phyloP scores from a whole-genome alignment of 1,284 basidiomycete genomes.

The Rhodotorula glutinis region DNA sequence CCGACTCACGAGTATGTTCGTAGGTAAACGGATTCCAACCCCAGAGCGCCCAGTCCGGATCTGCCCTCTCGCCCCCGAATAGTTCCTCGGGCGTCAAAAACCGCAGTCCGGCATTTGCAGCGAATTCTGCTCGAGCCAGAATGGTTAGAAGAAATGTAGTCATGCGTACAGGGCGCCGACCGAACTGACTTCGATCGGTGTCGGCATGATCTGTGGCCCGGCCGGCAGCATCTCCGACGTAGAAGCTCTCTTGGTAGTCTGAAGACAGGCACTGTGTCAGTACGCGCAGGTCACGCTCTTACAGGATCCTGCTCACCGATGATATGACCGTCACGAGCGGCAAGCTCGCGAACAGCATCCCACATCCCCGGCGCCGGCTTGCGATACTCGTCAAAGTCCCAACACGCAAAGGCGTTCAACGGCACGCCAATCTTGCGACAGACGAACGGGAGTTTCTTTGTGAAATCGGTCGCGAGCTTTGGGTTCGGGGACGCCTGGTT shows the following conservation, averaged over 20 bases:
- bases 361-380: conserved; percentile 90
- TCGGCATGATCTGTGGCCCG: conserved; percentile 50
- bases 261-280: background rate
- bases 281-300: background rate
- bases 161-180: no score
- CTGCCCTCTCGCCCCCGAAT: conserved; percentile 57
- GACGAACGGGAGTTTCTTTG: conserved; percentile 67
- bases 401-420: conserved; percentile 75
- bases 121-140: conserved; percentile 57
- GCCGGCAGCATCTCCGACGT: conserved; percentile 88
- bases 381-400: conserved; percentile 61
- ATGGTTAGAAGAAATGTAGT: no score
- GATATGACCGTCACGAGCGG: conserved; percentile 53
- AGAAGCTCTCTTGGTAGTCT: conserved; percentile 69
- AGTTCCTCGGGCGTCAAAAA: conserved; percentile 77
- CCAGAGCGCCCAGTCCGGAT: conserved; percentile 11
- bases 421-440: conserved; percentile 68
- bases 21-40: conserved; percentile 23
- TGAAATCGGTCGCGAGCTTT: conserved; percentile 58
- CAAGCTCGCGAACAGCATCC: conserved; percentile 62
- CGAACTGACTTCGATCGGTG: conserved; percentile 21
- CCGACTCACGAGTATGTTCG: conserved; percentile 18
- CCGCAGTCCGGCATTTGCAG: conserved; percentile 62
- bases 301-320: conserved; percentile 58
- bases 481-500: conserved; percentile 58